Percentiles rank a stretch among this genome's conserved stretches.
Evolutionary conservation across 2,329 filamentous ascomycete species (phyloP).

Genomic region (Apiospora marii): DNA sequence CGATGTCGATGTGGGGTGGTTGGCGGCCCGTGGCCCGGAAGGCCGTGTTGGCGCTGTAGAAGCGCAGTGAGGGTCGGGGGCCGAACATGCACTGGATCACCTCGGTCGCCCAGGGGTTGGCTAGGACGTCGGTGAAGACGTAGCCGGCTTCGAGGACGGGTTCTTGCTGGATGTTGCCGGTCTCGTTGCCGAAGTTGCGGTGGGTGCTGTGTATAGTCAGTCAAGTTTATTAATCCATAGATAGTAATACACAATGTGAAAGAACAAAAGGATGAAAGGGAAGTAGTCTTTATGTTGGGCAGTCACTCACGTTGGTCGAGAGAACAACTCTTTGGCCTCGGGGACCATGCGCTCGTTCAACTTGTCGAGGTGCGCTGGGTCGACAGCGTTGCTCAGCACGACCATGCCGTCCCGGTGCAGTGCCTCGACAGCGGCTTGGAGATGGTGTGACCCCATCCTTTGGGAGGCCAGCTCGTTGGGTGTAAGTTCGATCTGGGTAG

Average conservation of each 20-base stretch:
- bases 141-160: conserved; percentile 32
- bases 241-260: too few species aligned
- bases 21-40: conserved; percentile 47
- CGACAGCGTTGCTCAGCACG: conserved; percentile 46
- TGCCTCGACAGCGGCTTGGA: conserved; percentile 44
- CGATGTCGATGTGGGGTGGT: conserved; percentile 50
- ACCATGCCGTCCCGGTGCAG: conserved; percentile 48
- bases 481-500: neutral
- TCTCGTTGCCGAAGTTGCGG: conserved; percentile 36
- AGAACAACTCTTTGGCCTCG: conserved; percentile 42
- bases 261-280: too few species aligned
- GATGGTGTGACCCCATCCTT: conserved; percentile 36
- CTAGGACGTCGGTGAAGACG: conserved; percentile 33
- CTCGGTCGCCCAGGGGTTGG: conserved; percentile 44
- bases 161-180: conserved; percentile 35
- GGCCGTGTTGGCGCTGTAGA: conserved; percentile 50
- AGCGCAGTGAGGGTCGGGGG: conserved; percentile 45
- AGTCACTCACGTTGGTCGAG: conserved; percentile 21
- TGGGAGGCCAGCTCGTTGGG: conserved; percentile 33
- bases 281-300: neutral
- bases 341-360: conserved; percentile 45
- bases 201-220: conserved; percentile 25
- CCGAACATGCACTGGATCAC: conserved; percentile 48
- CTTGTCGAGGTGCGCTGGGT: conserved; percentile 43
- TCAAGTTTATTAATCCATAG: neutral